These are phyloP conservation scores for Suillus spraguei DNA, from an alignment of 768 basidiomycete genomes.

Conservation along the genomic window DNA sequence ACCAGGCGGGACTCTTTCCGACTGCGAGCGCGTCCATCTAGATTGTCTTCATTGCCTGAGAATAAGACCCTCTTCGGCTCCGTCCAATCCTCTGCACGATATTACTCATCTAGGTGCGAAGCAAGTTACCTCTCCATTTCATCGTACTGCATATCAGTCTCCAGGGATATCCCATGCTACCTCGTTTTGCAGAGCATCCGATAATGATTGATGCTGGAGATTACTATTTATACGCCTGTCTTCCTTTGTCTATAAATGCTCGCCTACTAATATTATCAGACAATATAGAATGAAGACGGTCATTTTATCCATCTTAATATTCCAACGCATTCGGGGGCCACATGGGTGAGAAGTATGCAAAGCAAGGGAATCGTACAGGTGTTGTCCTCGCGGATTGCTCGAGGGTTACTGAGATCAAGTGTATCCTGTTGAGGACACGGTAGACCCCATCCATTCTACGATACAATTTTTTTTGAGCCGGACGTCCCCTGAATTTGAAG, in stretches of 20 bases:
- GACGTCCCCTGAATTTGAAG: not conserved
- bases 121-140: not conserved
- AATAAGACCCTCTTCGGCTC: not conserved
- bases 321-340: not conserved
- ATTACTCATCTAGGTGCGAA: not conserved
- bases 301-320: not conserved
- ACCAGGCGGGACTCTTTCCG: not conserved
- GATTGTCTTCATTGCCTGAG: not conserved
- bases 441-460: not conserved
- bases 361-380: not conserved
- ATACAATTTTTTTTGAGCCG: not conserved
- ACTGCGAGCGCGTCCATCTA: no score
- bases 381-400: not conserved
- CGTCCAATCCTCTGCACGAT: not conserved
- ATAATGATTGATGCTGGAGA: not conserved
- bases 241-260: not conserved
- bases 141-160: not conserved
- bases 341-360: not conserved
- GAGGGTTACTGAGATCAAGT: not conserved
- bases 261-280: no score
- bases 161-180: not conserved
- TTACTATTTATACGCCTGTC: not conserved
- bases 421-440: not conserved
- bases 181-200: not conserved
- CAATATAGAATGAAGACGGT: not conserved